Conservation (phyloP, 1,284 basidiomycete genomes). For the Flammula alnicola region DNA sequence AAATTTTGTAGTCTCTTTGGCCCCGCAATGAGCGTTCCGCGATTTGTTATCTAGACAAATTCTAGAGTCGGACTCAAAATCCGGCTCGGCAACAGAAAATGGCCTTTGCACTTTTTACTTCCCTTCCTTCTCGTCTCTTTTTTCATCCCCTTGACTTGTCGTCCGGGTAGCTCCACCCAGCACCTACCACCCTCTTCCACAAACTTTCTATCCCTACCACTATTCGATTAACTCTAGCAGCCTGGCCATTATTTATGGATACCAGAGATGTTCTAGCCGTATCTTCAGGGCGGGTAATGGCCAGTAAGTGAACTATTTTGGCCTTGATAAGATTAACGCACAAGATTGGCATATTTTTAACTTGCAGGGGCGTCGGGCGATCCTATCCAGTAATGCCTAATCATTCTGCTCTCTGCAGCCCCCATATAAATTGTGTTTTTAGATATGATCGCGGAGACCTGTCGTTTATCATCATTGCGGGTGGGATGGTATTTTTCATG, state of each 20-base stretch:
- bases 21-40: too few relatives aligned
- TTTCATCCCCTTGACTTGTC: too few relatives aligned
- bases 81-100: too few relatives aligned
- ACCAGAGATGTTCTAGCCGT: conserved; percentile 12
- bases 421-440: neutral
- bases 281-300: conserved; percentile 7
- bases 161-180: neutral
- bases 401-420: neutral
- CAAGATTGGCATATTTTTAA: conserved; percentile 1
- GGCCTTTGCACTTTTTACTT: too few relatives aligned
- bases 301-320: conserved; percentile 3
- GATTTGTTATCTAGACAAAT: too few relatives aligned
- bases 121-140: too few relatives aligned
- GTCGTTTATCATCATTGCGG: conserved; percentile 77
- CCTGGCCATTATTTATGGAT: conserved; percentile 14
- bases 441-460: conserved; percentile 76
- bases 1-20: too few relatives aligned
- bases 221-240: neutral
- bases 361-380: conserved; percentile 5
- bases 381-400: conserved; percentile 7
- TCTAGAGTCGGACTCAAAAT: too few relatives aligned
- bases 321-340: neutral
- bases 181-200: neutral
- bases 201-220: neutral
- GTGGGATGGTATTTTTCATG: conserved; percentile 84